Conservation (phyloP, 768 basidiomycete genomes). For the Holtermannia corniformis region DNA sequence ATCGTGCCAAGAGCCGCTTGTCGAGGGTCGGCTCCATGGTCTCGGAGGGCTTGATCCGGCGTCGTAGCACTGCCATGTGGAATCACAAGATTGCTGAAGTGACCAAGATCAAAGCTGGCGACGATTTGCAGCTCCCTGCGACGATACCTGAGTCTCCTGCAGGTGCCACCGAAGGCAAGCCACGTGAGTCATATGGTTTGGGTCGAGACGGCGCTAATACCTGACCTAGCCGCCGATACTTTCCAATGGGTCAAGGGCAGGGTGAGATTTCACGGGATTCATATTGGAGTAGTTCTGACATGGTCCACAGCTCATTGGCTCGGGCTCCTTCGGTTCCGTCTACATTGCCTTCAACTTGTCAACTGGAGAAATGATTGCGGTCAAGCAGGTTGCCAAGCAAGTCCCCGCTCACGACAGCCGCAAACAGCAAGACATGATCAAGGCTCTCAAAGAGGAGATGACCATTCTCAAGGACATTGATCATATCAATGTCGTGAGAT, state of each 20-base stretch:
- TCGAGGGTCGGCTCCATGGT: constrained; percentile 61
- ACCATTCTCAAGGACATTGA: constrained; percentile 92
- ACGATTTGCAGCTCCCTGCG: constrained; percentile 16
- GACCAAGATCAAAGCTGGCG: constrained; percentile 57
- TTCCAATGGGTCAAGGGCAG: constrained; percentile 94
- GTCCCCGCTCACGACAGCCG: constrained; percentile 79
- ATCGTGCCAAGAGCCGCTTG: constrained; percentile 10
- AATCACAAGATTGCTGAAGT: constrained; percentile 89
- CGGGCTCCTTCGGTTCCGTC: constrained; percentile 91
- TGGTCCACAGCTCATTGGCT: constrained; percentile 83
- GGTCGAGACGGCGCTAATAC: not conserved
- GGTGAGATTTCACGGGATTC: not conserved
- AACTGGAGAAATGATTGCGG: constrained; percentile 97
- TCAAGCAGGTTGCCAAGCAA: constrained; percentile 80
- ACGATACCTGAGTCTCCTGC: constrained; percentile 27
- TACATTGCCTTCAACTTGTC: constrained; percentile 93
- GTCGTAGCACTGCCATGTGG: constrained; percentile 88
- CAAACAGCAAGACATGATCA: constrained; percentile 72
- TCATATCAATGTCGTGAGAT: constrained; percentile 93
- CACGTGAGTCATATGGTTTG: constrained; percentile 8
- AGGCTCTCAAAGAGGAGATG: constrained; percentile 86
- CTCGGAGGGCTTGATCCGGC: constrained; percentile 11
- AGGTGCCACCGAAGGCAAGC: constrained; percentile 16
- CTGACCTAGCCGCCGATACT: constrained; percentile 49
- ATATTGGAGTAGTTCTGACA: not conserved